Conservation (phyloP, 306 rosid genomes). For the Argentina anserina region DNA sequence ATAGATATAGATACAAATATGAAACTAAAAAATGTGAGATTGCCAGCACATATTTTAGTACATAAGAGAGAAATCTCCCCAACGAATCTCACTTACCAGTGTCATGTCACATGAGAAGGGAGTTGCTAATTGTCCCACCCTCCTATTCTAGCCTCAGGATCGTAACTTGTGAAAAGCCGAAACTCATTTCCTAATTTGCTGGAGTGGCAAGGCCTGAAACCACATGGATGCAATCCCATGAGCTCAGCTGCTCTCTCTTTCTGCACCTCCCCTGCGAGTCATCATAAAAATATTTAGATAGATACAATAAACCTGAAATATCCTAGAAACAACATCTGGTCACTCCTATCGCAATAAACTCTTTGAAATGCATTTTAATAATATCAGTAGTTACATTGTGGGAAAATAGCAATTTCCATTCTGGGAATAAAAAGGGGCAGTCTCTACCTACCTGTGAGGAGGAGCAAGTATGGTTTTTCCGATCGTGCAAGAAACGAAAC, state of each 20-base stretch:
- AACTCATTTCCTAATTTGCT: slow-evolving; percentile 92
- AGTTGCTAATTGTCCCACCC: slow-evolving; percentile 56
- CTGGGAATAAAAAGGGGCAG: neutral
- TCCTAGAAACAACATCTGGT: neutral
- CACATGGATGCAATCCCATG: slow-evolving; percentile 75
- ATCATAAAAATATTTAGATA: slow-evolving; percentile 2
- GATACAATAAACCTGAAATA: neutral
- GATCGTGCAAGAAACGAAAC: slow-evolving; percentile 58
- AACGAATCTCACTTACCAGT: slow-evolving; percentile 15
- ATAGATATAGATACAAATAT: neutral
- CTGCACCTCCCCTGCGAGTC: slow-evolving; percentile 79
- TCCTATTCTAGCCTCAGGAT: slow-evolving; percentile 78
- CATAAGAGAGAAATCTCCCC: neutral
- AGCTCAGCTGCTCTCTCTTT: slow-evolving; percentile 79
- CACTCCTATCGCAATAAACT: neutral
- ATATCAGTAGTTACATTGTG: neutral
- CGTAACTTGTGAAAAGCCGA: slow-evolving; percentile 73
- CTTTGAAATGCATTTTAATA: neutral
- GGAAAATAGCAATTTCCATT: neutral
- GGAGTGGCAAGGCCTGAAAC: slow-evolving; percentile 72
- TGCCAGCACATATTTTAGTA: neutral
- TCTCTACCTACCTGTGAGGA: slow-evolving; percentile 80
- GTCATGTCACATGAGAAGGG: slow-evolving; percentile 3
- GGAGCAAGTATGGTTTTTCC: slow-evolving; percentile 56
- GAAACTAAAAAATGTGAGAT: no score